Percentiles rank a stretch among this genome's conserved stretches.
phyloP scores from a whole-genome alignment of 139 green algal genomes.

The Volvox africanus region DNA sequence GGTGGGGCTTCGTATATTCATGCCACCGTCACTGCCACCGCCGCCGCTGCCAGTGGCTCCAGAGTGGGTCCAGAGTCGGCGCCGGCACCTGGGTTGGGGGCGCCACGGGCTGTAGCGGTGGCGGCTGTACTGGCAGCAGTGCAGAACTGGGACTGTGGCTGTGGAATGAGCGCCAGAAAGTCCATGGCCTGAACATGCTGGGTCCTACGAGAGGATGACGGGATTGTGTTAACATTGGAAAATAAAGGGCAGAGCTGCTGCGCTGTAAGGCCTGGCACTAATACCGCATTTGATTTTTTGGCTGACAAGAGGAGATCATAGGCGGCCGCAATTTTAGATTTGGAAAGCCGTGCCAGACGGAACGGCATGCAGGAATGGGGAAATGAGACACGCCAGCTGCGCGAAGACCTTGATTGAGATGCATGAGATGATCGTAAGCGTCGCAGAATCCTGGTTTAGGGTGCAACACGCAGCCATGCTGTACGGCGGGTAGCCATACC shows the following conservation, averaged over 20 bases:
- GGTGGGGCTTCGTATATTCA: too few species aligned
- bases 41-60: not conserved
- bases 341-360: not conserved
- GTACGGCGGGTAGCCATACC: not conserved
- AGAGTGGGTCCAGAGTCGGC: not conserved
- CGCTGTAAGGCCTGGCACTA: too few species aligned
- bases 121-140: not conserved
- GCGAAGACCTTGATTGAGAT: not conserved
- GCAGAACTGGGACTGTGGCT: not conserved
- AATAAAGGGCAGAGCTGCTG: too few species aligned
- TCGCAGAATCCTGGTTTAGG: not conserved
- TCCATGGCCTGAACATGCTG: constrained; percentile 38
- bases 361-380: not conserved
- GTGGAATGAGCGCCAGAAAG: constrained; percentile 11
- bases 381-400: not conserved
- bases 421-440: not conserved
- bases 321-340: not conserved
- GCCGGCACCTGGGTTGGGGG: not conserved
- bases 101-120: not conserved
- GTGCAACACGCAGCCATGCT: constrained; percentile 20
- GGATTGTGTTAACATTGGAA: not conserved
- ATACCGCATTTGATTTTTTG: too few species aligned
- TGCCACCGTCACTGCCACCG: not conserved
- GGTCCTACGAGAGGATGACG: not conserved
- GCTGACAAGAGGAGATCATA: too few species aligned